Conservation (phyloP, 495 filamentous ascomycete species). For the Saxispiralis lemnorum region DNA sequence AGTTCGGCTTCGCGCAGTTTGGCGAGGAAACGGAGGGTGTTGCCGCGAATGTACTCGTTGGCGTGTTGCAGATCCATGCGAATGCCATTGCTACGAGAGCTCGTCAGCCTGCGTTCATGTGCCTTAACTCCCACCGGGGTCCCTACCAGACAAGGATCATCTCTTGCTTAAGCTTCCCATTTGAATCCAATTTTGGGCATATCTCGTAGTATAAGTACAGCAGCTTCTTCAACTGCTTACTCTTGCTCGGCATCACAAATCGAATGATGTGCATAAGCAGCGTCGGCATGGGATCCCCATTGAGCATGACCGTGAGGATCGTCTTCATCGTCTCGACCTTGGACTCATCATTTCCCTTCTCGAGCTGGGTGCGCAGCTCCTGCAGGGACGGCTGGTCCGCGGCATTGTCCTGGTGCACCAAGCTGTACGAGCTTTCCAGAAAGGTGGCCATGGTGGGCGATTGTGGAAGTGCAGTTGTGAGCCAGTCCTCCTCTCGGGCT, state of each 20-base stretch:
- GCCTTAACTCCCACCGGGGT: not conserved
- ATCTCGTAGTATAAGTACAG: conserved; percentile 99
- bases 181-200: conserved; percentile 81
- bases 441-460: conserved; percentile 71
- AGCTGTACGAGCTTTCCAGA: conserved; percentile 79
- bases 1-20: conserved; percentile 93
- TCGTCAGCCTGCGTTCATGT: not conserved
- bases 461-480: not conserved
- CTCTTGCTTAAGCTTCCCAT: conserved; percentile 93
- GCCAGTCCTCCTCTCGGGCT: conserved; percentile 8
- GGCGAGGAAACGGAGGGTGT: conserved; percentile 88
- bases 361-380: conserved; percentile 82
- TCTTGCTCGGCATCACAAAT: conserved; percentile 96
- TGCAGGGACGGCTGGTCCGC: conserved; percentile 77
- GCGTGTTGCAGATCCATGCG: conserved; percentile 91
- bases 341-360: conserved; percentile 91
- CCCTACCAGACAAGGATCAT: conserved; percentile 97
- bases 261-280: conserved; percentile 99
- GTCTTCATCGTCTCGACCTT: conserved; percentile 98
- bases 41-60: conserved; percentile 95
- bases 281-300: conserved; percentile 86
- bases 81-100: conserved; percentile 66
- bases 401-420: conserved; percentile 89
- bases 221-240: conserved; percentile 91
- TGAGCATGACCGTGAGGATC: conserved; percentile 92